These are phyloP conservation scores for Penicillium coffeae DNA, from an alignment of 495 filamentous ascomycete species.

Conservation along the genomic window DNA sequence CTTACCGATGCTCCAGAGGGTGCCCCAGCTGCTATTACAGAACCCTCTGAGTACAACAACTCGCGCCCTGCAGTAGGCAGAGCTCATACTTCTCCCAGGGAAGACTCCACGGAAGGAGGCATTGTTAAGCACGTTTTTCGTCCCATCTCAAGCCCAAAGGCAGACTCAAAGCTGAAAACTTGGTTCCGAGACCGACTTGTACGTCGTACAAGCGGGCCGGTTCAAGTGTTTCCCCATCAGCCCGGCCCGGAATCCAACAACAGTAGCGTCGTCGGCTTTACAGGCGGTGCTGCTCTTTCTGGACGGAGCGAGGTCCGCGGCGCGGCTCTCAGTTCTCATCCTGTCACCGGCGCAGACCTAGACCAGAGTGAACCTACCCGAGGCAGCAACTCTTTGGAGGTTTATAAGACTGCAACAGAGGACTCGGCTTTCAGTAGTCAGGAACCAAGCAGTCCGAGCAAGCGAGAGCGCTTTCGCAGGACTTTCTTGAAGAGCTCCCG, in stretches of 20 bases:
- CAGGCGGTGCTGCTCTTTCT: constrained; percentile 21
- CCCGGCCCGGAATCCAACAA: constrained; percentile 20
- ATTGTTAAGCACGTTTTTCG: constrained; percentile 11
- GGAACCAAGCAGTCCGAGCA: constrained; percentile 16
- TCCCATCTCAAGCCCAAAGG: constrained; percentile 20
- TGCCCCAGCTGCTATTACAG: constrained; percentile 6
- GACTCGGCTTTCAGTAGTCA: constrained; percentile 4
- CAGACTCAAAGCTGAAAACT: constrained; percentile 26
- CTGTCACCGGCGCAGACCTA: constrained; percentile 23
- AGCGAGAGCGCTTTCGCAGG: constrained; percentile 20
- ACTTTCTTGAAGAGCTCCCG: constrained; percentile 26
- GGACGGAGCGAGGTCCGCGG: constrained; percentile 15
- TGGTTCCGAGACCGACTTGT: constrained; percentile 29
- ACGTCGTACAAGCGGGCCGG: constrained; percentile 18
- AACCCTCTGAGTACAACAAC: not conserved
- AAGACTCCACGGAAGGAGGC: constrained; percentile 12
- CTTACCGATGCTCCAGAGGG: constrained; percentile 4
- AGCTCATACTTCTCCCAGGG: constrained; percentile 9
- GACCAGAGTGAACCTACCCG: constrained; percentile 16
- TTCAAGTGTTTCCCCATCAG: constrained; percentile 22
- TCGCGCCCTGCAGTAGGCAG: constrained; percentile 1
- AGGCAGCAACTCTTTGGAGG: constrained; percentile 8
- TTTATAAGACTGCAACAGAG: constrained; percentile 7
- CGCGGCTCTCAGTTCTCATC: constrained; percentile 33
- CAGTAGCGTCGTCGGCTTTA: constrained; percentile 15